These are phyloP conservation scores for Populus tremula DNA, from an alignment of 345 rosid genomes.

Conservation along the genomic window DNA sequence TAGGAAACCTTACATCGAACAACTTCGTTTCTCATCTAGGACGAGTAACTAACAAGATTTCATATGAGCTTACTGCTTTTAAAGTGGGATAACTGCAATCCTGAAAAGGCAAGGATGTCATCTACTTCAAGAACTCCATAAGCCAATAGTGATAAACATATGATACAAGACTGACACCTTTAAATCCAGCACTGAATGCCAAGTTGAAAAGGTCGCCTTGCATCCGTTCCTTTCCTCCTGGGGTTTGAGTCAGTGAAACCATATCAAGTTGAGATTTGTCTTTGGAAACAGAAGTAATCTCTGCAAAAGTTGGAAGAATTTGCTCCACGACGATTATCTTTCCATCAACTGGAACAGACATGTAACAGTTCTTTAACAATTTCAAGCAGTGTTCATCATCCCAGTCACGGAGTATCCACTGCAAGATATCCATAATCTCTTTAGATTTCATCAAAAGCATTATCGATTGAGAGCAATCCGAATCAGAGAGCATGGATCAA, in stretches of 20 bases:
- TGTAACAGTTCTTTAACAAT: not conserved
- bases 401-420: constrained; percentile 1
- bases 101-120: not conserved
- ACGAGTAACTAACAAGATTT: not conserved
- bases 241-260: not conserved
- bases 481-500: too few relatives aligned
- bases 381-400: not conserved
- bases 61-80: not conserved
- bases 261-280: not conserved
- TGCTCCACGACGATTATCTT: not conserved
- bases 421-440: not conserved
- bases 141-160: not conserved
- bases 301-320: not conserved
- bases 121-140: not conserved
- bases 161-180: not conserved
- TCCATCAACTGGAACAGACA: not conserved
- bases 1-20: not conserved
- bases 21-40: not conserved
- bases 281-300: not conserved
- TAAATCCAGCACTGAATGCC: not conserved
- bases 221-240: not conserved
- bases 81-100: not conserved
- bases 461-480: too few relatives aligned
- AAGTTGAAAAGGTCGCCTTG: not conserved
- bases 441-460: too few relatives aligned